Evolutionary conservation across 2,329 filamentous ascomycete species (phyloP).

Genomic region (Talaromyces atroroseus): DNA sequence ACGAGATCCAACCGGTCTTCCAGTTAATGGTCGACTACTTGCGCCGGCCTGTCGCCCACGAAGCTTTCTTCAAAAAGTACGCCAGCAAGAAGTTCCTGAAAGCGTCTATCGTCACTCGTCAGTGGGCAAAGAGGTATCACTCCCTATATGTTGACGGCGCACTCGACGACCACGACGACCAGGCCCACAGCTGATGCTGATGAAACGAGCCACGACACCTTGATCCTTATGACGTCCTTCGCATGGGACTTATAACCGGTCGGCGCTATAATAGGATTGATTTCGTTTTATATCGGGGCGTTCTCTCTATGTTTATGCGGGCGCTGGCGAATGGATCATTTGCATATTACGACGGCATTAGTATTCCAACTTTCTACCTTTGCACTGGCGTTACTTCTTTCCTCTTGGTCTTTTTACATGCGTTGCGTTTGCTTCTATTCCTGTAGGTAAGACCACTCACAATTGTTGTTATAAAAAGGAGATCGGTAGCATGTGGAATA

Average conservation of each 20-base stretch:
- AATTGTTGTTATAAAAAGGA: neutral
- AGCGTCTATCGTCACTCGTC: constrained; percentile 83
- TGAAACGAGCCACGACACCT: constrained; percentile 13
- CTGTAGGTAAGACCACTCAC: neutral
- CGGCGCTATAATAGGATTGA: constrained; percentile 12
- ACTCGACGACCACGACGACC: constrained; percentile 21
- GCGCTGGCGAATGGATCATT: constrained; percentile 18
- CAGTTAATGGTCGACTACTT: constrained; percentile 96
- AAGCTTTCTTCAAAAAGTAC: constrained; percentile 99
- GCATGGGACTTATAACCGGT: constrained; percentile 9
- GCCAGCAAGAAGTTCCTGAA: constrained; percentile 99
- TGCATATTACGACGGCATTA: constrained; percentile 38
- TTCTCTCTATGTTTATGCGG: constrained; percentile 17
- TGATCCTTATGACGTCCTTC: constrained; percentile 13
- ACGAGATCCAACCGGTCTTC: constrained; percentile 88
- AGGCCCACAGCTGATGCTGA: constrained; percentile 3
- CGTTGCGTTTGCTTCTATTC: neutral
- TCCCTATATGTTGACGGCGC: constrained; percentile 33
- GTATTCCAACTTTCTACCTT: constrained; percentile 16
- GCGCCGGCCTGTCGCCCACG: constrained; percentile 79
- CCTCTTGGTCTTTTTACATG: neutral
- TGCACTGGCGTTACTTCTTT: constrained; percentile 15
- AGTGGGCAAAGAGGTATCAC: constrained; percentile 82
- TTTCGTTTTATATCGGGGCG: constrained; percentile 15
- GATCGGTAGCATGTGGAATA: neutral